A percentile compares a stretch with the other conserved stretches of the same genome.
Conservation (phyloP, 2,329 filamentous ascomycete genomes). For the Arthroderma sp. region DNA sequence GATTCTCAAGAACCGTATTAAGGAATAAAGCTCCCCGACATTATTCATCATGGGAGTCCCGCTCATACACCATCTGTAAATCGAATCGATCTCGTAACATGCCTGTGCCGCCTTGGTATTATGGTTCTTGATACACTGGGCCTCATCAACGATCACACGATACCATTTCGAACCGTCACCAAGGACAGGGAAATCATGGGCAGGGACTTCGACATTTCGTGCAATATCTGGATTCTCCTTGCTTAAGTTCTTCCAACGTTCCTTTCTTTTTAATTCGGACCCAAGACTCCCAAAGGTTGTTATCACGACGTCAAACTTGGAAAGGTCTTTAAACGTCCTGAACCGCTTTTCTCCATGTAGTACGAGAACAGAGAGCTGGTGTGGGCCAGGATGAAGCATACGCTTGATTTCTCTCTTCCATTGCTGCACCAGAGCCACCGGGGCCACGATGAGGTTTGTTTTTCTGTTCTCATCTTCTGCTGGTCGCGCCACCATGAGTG, state of each 20-base stretch:
- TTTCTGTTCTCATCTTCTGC: conserved; percentile 45
- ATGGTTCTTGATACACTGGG: conserved; percentile 68
- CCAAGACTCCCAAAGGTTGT: conserved; percentile 66
- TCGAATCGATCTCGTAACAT: conserved; percentile 44
- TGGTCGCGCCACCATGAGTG: conserved; percentile 59
- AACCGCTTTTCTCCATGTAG: conserved; percentile 53
- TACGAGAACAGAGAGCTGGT: conserved; percentile 52
- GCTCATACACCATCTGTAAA: conserved; percentile 60
- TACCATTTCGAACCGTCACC: conserved; percentile 50
- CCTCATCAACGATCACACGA: conserved; percentile 64
- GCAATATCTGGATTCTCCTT: conserved; percentile 29
- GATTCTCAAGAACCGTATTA: conserved; percentile 66
- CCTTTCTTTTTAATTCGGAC: conserved; percentile 51
- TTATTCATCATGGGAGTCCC: conserved; percentile 86
- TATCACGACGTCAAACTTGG: conserved; percentile 58
- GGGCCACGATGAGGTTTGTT: conserved; percentile 73
- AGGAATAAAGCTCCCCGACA: conserved; percentile 61
- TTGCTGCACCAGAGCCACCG: conserved; percentile 66
- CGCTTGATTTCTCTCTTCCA: conserved; percentile 69
- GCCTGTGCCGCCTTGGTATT: conserved; percentile 49
- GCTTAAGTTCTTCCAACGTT: conserved; percentile 39
- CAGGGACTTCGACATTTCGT: conserved; percentile 22
- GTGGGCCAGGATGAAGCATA: conserved; percentile 46
- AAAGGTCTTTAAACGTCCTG: conserved; percentile 46
- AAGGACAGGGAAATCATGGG: conserved; percentile 42